Percentiles rank a stretch among this genome's conserved stretches.
Evolutionary conservation across 1,284 basidiomycete genomes (phyloP).

Genomic region (Erythrobasidium hasegawianum): DNA sequence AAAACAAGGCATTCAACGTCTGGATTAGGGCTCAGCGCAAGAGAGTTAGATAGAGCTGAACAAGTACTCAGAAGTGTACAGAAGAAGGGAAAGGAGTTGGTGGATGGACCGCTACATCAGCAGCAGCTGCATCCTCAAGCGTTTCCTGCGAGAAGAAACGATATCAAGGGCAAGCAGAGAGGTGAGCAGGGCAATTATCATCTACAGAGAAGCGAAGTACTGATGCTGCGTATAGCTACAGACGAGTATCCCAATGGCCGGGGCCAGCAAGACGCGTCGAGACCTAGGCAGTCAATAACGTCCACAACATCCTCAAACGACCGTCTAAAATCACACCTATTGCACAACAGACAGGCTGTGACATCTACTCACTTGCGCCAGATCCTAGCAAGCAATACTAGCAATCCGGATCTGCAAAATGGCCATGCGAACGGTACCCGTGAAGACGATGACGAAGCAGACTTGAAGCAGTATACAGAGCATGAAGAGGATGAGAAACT

Average conservation of each 20-base stretch:
- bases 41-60: conserved; percentile 20
- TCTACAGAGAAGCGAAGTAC: too few relatives aligned
- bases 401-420: neutral
- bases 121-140: too few relatives aligned
- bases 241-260: conserved; percentile 49
- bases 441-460: conserved; percentile 44
- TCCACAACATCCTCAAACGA: conserved; percentile 11
- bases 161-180: neutral
- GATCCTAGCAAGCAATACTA: conserved; percentile 37
- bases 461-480: conserved; percentile 49
- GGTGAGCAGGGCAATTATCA: too few relatives aligned
- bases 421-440: neutral
- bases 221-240: conserved; percentile 76
- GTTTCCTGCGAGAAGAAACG: conserved; percentile 6
- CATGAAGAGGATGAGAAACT: conserved; percentile 55
- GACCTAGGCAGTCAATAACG: conserved; percentile 33
- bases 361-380: conserved; percentile 44
- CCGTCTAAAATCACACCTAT: conserved; percentile 19
- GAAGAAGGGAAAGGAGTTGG: neutral
- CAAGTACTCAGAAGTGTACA: neutral
- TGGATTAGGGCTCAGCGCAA: conserved; percentile 14
- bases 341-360: conserved; percentile 36
- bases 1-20: neutral
- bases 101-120: neutral
- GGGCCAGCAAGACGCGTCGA: neutral